Evolutionary conservation across 257 asterid species (phyloP).

Genomic region (Prunella vulgaris): DNA sequence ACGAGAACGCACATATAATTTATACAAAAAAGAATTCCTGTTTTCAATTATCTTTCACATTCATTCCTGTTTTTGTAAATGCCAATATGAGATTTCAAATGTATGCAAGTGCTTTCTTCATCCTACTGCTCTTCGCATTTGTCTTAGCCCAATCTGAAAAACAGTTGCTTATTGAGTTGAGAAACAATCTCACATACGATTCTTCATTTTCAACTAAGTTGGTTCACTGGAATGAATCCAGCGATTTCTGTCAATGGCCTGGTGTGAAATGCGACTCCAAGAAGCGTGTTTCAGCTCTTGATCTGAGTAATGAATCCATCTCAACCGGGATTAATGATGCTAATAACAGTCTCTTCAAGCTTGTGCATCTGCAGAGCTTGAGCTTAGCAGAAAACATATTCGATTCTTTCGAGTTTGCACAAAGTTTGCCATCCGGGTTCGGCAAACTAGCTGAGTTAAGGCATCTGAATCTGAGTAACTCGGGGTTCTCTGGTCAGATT

Average conservation of each 20-base stretch:
- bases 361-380: slow-evolving; percentile 32
- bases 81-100: slow-evolving; percentile 25
- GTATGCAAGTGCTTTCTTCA: slow-evolving; percentile 14
- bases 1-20: not conserved
- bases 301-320: slow-evolving; percentile 46
- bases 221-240: slow-evolving; percentile 39
- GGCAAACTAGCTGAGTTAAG: slow-evolving; percentile 29
- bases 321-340: slow-evolving; percentile 24
- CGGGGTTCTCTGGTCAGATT: slow-evolving; percentile 40
- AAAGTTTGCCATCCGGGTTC: slow-evolving; percentile 29
- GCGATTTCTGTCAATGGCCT: slow-evolving; percentile 48
- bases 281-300: slow-evolving; percentile 41
- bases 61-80: not conserved
- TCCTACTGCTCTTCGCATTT: not conserved
- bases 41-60: not conserved
- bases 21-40: not conserved
- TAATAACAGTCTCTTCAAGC: slow-evolving; percentile 29
- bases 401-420: too few species aligned
- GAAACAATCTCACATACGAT: slow-evolving; percentile 40
- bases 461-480: slow-evolving; percentile 37
- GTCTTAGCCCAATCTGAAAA: slow-evolving; percentile 41
- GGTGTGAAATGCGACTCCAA: slow-evolving; percentile 44
- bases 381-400: slow-evolving; percentile 36
- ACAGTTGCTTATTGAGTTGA: slow-evolving; percentile 37
- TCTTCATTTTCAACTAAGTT: slow-evolving; percentile 48